phyloP scores from a whole-genome alignment of 768 basidiomycete genomes.

The Boletus coccyginus region DNA sequence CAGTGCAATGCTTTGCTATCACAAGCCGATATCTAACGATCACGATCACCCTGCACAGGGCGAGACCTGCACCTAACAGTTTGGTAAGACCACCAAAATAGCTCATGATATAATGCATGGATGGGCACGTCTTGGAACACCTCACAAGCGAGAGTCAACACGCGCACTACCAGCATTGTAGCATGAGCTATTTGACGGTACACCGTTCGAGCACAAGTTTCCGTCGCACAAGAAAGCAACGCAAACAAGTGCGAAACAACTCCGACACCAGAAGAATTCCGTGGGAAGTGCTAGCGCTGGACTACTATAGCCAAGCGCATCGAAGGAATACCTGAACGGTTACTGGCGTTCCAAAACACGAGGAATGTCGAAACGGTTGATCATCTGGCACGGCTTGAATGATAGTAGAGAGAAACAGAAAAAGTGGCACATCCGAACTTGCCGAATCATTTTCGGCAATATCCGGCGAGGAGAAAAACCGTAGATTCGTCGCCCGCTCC shows the following conservation, averaged over 20 bases:
- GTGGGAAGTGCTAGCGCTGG: not conserved
- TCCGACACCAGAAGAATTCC: not conserved
- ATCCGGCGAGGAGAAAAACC: not conserved
- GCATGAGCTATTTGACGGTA: slow-evolving; percentile 9
- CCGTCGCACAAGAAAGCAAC: not conserved
- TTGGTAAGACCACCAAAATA: slow-evolving; percentile 1
- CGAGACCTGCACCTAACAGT: not conserved
- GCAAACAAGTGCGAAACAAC: not conserved
- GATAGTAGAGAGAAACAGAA: not conserved
- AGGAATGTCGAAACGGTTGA: not conserved
- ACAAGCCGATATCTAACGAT: not conserved
- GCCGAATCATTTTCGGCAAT: not conserved
- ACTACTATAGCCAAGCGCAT: not conserved
- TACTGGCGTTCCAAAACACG: not conserved
- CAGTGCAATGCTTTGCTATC: not conserved
- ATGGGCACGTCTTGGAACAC: not conserved
- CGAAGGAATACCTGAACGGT: not conserved
- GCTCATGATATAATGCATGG: slow-evolving; percentile 12
- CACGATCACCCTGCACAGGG: not conserved
- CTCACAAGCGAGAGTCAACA: not conserved
- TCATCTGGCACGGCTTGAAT: not conserved
- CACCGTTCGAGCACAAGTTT: not conserved
- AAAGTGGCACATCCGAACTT: not conserved
- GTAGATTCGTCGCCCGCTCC: no score
- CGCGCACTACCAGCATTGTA: slow-evolving; percentile 3